These are phyloP conservation scores for Cutaneotrichosporon cavernicola DNA, from an alignment of 1,284 basidiomycete species.

Conservation along the genomic window DNA sequence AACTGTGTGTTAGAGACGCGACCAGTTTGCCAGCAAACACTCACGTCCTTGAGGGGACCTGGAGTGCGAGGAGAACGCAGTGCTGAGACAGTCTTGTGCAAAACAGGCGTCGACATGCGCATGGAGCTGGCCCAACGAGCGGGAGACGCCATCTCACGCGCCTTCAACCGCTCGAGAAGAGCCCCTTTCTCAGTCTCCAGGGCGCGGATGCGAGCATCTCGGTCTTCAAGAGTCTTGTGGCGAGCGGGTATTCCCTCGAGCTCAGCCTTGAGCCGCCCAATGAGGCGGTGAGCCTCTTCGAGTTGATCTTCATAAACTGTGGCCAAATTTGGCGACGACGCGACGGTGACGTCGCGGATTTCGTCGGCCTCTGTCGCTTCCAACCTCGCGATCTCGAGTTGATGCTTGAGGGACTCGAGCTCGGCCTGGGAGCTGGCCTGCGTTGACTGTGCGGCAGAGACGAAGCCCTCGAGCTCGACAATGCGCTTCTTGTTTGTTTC, in stretches of 20 bases:
- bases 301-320: conserved; percentile 67
- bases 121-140: conserved; percentile 15
- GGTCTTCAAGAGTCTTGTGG: conserved; percentile 37
- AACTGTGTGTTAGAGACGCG: conserved; percentile 28
- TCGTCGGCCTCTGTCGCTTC: background rate
- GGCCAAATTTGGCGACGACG: conserved; percentile 24
- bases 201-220: conserved; percentile 42
- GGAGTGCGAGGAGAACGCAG: conserved; percentile 48
- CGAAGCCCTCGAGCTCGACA: background rate
- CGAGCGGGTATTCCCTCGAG: conserved; percentile 53
- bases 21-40: conserved; percentile 6
- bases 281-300: conserved; percentile 74
- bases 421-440: background rate
- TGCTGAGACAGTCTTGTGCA: conserved; percentile 39
- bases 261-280: conserved; percentile 67
- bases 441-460: background rate
- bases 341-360: no score
- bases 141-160: conserved; percentile 1
- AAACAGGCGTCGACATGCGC: conserved; percentile 34
- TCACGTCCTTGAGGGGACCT: conserved; percentile 48
- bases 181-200: conserved; percentile 46
- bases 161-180: conserved; percentile 30
- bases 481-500: background rate
- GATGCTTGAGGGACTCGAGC: conserved; percentile 1
- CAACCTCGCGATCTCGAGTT: background rate